Percentiles rank a stretch among this genome's conserved stretches.
Evolutionary conservation across 164 flowering plant species (phyloP).

Genomic region (Piper longum): DNA sequence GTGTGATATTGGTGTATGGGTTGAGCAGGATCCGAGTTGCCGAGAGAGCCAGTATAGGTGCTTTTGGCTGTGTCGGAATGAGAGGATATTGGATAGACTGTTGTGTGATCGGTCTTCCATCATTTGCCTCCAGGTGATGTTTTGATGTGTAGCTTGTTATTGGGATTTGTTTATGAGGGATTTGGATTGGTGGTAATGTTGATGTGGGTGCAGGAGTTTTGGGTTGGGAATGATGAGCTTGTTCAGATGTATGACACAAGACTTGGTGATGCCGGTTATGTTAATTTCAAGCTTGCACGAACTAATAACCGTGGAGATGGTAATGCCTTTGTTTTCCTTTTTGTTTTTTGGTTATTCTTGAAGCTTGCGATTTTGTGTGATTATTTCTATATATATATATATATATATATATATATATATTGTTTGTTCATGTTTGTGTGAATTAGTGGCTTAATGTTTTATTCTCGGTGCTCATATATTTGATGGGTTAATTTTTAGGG

Average conservation of each 20-base stretch:
- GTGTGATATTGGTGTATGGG: slow-evolving; percentile 1
- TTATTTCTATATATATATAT: no score
- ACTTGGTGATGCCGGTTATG: slow-evolving; percentile 75
- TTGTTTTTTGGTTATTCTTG: background rate
- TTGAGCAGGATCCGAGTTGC: slow-evolving; percentile 38
- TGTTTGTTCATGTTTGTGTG: no score
- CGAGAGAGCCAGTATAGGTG: slow-evolving; percentile 70
- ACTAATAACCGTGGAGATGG: slow-evolving; percentile 98
- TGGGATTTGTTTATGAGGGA: background rate
- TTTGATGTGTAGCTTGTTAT: background rate
- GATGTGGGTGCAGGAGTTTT: slow-evolving; percentile 48
- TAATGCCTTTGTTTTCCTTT: slow-evolving; percentile 8
- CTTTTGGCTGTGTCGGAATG: slow-evolving; percentile 67
- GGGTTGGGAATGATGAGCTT: slow-evolving; percentile 92
- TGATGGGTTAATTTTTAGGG: no score
- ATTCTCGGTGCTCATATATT: no score
- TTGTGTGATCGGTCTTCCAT: slow-evolving; percentile 74
- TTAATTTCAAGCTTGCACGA: slow-evolving; percentile 61
- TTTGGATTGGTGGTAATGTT: background rate
- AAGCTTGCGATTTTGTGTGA: no score
- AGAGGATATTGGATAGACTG: slow-evolving; percentile 65
- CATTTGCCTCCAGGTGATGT: slow-evolving; percentile 77
- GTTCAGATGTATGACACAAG: slow-evolving; percentile 74
- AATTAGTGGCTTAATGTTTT: no score
- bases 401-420: no score